These are phyloP conservation scores for Chlorella variabilis DNA, from an alignment of 163 green algal species.

Conservation along the genomic window DNA sequence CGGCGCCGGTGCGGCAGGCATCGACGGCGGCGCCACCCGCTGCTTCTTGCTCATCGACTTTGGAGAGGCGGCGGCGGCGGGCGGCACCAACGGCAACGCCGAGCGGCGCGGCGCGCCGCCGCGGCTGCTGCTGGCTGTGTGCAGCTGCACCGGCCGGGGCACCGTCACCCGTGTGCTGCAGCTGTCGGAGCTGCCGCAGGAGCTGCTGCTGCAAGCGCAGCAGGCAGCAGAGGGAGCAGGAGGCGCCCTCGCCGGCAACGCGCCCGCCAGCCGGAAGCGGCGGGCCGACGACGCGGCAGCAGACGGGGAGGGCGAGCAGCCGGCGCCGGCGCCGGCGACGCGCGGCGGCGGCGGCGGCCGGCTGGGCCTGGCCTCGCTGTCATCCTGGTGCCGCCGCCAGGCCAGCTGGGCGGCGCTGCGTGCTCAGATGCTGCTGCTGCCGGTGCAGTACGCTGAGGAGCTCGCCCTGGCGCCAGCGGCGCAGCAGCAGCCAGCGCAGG, in stretches of 20 bases:
- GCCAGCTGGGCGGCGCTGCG: conserved; percentile 23
- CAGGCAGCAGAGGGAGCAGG: not conserved
- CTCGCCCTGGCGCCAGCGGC: not conserved
- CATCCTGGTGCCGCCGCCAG: conserved; percentile 24
- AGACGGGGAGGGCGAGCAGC: not conserved
- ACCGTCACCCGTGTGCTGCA: conserved; percentile 19
- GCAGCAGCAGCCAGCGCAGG: not conserved
- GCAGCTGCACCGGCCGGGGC: conserved; percentile 9
- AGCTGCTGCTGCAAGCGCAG: not conserved
- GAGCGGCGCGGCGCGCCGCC: not conserved
- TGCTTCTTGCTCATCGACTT: conserved; percentile 26
- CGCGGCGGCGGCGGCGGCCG: not conserved
- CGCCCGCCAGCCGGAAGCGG: too few relatives aligned
- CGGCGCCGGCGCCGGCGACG: not conserved
- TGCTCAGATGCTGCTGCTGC: conserved; percentile 16
- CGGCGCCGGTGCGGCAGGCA: not conserved
- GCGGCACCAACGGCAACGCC: not conserved
- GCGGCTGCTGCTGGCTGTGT: conserved; percentile 16
- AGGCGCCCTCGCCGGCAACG: too few relatives aligned
- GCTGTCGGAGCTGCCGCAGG: not conserved
- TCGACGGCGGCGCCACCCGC: not conserved
- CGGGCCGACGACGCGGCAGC: not conserved
- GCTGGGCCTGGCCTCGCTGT: not conserved
- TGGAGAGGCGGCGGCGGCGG: not conserved
- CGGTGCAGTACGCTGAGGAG: conserved; percentile 13